Base-by-base conservation (phyloP, 805 yeast species). In the Yamadazyma sp. region DNA sequence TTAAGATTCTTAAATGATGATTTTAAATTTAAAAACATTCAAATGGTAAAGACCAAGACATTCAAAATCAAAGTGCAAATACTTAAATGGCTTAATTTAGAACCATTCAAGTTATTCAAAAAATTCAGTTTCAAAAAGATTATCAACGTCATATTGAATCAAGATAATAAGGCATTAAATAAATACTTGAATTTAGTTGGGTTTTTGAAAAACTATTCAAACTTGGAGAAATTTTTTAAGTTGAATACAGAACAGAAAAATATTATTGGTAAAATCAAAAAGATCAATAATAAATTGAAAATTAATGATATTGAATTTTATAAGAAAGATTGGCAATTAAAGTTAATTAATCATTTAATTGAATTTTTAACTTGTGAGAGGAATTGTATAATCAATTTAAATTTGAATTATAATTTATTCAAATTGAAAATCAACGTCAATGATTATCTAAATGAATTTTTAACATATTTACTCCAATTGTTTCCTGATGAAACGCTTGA, bases 391-490 rank as follows among this genome's bases (percentile, higher is more conserved):
- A 42, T 57, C 18, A 64, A 63, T 33, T 38, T 67, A 13, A 70
- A 64, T 29, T 50, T 63, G 38, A 65, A 67, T 39, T 67, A 53
- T 37, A 50, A 60, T 8, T 46, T 65, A 25, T 65, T 65, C 44
- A 60, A 62, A 4, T 34, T 62, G 32, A 51, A 50, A 13, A 48
- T 65, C 14, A 61, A 65, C 39, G 33, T 56, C 7, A 35, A 50
- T 11, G 44, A 51, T 5, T 53, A 49, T 14, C 30, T 60, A 27
- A 59, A 60, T 30, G 31, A 34, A 13, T 38, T 40, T 16, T 40
- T 55, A 13, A 12, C 21, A 8, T 29, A 35, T 20, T 12, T 35
- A 3, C 16, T 35, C 5, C 26, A 35, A 13, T 24, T 35, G 12
- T 35, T 35, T 23, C 38, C 38, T n/a, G n/a, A 35, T 16, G 14